Evolutionary conservation across 257 asterid species (phyloP).

Genomic region (Verbascum thapsus): DNA sequence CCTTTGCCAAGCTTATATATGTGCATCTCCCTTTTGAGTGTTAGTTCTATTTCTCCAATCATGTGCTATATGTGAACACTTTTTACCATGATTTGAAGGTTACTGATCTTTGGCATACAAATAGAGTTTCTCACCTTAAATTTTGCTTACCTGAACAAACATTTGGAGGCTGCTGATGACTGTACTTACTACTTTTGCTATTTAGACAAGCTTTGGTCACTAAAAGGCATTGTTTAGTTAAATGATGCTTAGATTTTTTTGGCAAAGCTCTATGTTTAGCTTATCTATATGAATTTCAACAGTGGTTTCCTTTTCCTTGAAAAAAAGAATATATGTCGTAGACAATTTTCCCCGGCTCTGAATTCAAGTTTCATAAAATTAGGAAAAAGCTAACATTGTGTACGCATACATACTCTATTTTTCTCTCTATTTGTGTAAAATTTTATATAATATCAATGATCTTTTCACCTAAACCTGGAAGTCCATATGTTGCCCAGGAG

Average conservation of each 20-base stretch:
- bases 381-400: background rate
- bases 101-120: background rate
- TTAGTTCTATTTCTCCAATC: conserved; percentile 3
- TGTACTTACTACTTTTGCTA: background rate
- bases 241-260: background rate
- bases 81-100: background rate
- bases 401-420: background rate
- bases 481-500: conserved; percentile 41
- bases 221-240: conserved; percentile 3
- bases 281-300: background rate
- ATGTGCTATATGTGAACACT: background rate
- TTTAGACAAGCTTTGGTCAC: background rate
- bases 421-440: conserved; percentile 6
- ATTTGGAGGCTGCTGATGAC: background rate
- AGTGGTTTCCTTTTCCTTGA: background rate
- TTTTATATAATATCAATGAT: conserved; percentile 3
- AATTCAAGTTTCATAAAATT: conserved; percentile 1
- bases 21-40: background rate
- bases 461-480: conserved; percentile 11
- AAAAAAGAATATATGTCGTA: no score
- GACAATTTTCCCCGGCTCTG: background rate
- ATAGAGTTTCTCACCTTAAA: background rate
- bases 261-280: background rate
- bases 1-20: background rate
- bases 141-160: background rate